Evolutionary conservation across 495 filamentous ascomycete genomes (phyloP).

Genomic region (Penicillium taxi): DNA sequence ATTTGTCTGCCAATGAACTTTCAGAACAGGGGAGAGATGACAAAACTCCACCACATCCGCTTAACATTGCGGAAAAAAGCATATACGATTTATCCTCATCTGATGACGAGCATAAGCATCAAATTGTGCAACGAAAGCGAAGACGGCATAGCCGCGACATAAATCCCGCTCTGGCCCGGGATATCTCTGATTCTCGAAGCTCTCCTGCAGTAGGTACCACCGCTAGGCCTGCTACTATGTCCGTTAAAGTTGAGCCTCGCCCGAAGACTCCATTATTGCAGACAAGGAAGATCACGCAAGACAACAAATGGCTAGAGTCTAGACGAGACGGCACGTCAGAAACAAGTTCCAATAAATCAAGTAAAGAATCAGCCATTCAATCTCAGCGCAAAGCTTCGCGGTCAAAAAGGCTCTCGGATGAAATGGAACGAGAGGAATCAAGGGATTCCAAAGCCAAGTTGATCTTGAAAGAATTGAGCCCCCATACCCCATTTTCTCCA

Average conservation of each 20-base stretch:
- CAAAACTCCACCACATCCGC: not conserved
- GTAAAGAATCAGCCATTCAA: too few species aligned
- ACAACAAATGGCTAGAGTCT: too few species aligned
- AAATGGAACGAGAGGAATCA: too few species aligned
- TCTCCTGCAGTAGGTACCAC: not conserved
- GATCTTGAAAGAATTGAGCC: not conserved
- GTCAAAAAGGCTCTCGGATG: too few species aligned
- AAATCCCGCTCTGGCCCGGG: too few species aligned
- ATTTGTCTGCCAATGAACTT: not conserved
- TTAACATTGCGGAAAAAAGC: not conserved
- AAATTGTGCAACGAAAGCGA: constrained; percentile 11
- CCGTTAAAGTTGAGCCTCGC: too few species aligned
- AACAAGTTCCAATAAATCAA: too few species aligned
- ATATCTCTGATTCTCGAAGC: too few species aligned
- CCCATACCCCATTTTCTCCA: not conserved
- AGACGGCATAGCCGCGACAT: constrained; percentile 9
- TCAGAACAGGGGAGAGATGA: not conserved
- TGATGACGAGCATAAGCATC: constrained; percentile 21
- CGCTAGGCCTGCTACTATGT: not conserved
- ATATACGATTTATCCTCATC: constrained; percentile 35
- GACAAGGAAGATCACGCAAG: not conserved
- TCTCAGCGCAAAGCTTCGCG: too few species aligned
- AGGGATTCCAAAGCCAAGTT: too few species aligned
- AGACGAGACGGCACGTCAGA: too few species aligned
- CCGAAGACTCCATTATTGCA: not conserved